A percentile compares a stretch with the other conserved stretches of the same genome.
These are phyloP conservation scores for Ascocoryne sarcoides DNA, from an alignment of 2,329 filamentous ascomycete species.

Conservation along the genomic window DNA sequence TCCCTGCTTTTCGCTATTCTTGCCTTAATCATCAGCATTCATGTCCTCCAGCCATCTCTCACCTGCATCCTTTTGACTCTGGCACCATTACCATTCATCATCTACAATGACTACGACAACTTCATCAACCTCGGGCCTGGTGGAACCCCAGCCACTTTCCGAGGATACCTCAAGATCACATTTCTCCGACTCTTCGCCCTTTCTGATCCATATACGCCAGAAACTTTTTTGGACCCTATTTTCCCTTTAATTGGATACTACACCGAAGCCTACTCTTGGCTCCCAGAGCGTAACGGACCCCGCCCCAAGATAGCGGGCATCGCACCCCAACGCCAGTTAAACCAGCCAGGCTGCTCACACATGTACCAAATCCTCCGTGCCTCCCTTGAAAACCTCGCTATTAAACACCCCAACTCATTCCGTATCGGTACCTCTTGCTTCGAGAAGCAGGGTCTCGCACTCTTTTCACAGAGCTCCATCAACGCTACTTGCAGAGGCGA, in stretches of 20 bases:
- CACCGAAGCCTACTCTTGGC: slow-evolving; percentile 28
- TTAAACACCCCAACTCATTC: slow-evolving; percentile 38
- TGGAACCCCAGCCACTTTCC: slow-evolving; percentile 65
- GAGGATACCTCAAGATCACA: slow-evolving; percentile 66
- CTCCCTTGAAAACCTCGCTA: slow-evolving; percentile 43
- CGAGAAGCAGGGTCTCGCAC: slow-evolving; percentile 71
- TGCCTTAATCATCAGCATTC: slow-evolving; percentile 42
- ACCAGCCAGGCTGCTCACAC: slow-evolving; percentile 49
- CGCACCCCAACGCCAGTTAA: slow-evolving; percentile 70
- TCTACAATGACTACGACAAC: slow-evolving; percentile 65
- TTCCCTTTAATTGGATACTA: slow-evolving; percentile 53
- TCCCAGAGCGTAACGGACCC: slow-evolving; percentile 54
- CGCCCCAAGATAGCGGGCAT: slow-evolving; percentile 66
- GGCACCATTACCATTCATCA: slow-evolving; percentile 36
- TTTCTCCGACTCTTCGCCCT: slow-evolving; percentile 64
- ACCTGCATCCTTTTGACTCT: slow-evolving; percentile 42
- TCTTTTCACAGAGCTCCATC: slow-evolving; percentile 59
- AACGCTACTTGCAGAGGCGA: slow-evolving; percentile 71
- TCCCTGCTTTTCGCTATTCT: slow-evolving; percentile 39
- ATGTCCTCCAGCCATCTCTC: slow-evolving; percentile 39
- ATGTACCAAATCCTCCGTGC: slow-evolving; percentile 48
- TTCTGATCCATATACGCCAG: slow-evolving; percentile 57
- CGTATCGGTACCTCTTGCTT: slow-evolving; percentile 64
- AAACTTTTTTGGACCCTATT: slow-evolving; percentile 40
- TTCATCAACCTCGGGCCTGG: slow-evolving; percentile 73